These are phyloP conservation scores for Fraxinus velutina DNA, from an alignment of 305 asterid species.

Conservation along the genomic window DNA sequence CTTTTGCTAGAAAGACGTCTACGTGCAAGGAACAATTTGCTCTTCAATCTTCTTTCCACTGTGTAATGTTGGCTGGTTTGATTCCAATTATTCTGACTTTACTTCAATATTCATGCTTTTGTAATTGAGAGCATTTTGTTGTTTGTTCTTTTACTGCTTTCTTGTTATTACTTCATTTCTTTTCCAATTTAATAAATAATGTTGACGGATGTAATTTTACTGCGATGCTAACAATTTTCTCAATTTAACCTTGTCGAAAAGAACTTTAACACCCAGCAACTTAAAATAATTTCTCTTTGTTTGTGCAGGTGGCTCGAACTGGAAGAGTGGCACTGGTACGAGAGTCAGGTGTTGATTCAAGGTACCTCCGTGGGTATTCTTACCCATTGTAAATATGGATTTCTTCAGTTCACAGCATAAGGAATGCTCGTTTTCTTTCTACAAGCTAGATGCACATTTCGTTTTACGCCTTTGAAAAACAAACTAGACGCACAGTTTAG, in stretches of 20 bases:
- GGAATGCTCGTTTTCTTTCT: not conserved
- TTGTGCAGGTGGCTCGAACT: constrained; percentile 77
- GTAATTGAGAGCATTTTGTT: not conserved
- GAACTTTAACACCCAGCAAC: not conserved
- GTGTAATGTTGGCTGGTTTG: not conserved
- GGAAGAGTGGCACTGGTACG: constrained; percentile 77
- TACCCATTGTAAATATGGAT: constrained; percentile 48
- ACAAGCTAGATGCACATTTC: not conserved
- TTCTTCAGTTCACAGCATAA: not conserved
- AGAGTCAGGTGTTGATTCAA: constrained; percentile 88
- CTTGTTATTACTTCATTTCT: not conserved
- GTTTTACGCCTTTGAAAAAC: not conserved
- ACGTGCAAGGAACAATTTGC: not conserved
- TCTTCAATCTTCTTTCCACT: not conserved
- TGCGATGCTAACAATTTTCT: not conserved
- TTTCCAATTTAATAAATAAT: not conserved
- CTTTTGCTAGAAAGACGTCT: not conserved
- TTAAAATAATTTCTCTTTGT: not conserved
- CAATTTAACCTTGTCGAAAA: not conserved
- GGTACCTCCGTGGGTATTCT: constrained; percentile 77
- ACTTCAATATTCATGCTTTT: not conserved
- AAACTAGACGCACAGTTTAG: not conserved
- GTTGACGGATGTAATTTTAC: not conserved
- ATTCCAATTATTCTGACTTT: not conserved
- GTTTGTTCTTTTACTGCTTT: not conserved